Base-by-base conservation (phyloP, 495 filamentous ascomycete species). In the Jackrogersella multiformis region DNA sequence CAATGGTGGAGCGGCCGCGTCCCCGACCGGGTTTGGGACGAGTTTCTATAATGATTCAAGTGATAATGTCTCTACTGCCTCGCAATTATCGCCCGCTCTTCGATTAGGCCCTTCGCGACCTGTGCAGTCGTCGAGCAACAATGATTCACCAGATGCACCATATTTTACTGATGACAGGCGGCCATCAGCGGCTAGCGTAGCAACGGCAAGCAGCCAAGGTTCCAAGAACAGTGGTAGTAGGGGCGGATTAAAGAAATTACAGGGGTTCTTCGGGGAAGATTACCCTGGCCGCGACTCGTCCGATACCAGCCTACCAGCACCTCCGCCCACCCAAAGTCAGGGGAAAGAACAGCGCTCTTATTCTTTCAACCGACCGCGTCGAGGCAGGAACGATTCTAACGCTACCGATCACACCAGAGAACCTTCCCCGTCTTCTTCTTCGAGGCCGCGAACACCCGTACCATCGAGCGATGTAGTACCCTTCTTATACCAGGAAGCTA, bases 401-500 rank as follows among this genome's bases (percentile, higher is more conserved):
- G 86, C 85, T 35, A 86, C 83, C 21, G 85, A 80, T 46, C 82
- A 81, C 56, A 86, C 77, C 39, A 80, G 86, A 67, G 89, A 88
- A 38, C 78, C 82, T n/a, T 92, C 90, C 13, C 90, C 91, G 5
- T 81, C 83, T 23, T 82, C 79, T 38, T 91, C 92, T 4, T 81
- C n/a, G n/a, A n/a, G 92, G 53, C 91, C 94, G 56, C 84, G 90
- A 41, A 94, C 89, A 16, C 92, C 94, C n/a, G 81, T 92, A 38
- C 92, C 93, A 32, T 93, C 94, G 12, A 94, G 91, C 72, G 95
- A 98, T 72, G 92, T 99, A 49, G 94, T 94, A 20, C 95, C 95
- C 10, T 99, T 97, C 87, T 80, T 96, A 42, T 98, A 94, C 77
- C 95, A 99, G 78, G 92, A 95, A 73, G 87, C 84, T 65, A 88